Evolutionary conservation across 495 filamentous ascomycete genomes (phyloP), one percentile per base, ranked within the genome.

Genomic region (Penicillium silybi): DNA sequence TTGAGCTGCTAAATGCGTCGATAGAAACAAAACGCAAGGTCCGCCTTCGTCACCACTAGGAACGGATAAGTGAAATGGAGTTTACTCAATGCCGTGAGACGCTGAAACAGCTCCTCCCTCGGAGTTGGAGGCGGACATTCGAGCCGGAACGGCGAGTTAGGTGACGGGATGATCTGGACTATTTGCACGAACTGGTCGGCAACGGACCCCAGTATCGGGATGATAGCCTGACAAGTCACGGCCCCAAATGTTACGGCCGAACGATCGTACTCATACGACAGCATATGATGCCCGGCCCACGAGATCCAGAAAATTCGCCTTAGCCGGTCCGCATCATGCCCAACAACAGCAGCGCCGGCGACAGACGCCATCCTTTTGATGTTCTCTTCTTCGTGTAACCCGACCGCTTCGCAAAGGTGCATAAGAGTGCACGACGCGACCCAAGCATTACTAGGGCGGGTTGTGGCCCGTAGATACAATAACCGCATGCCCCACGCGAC

Each of bases 381-480:
- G 44, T 54, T 69, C 26, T 44, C 63, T 58, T 69, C 66, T 22
- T 65, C 42, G 32, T 69, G 61, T 7, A 69, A 19, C 29, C 29
- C 29, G 4, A 32, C 8, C 10, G 4, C 29, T 32, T 32, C 29
- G 11, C 57, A 66, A 11, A 64, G 64, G 29, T 70, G 64, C 64
- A 70, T 70, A 0, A 23, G 48, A 0, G 67, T 70, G 48, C 67
- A 70, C 1, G 67, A 70, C 6, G 67, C 64, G 37, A 70, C 58
- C 67, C 67, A 70, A n/a, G 67, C 62, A 60, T 63, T 64, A 41
- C 44, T 63, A 2, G 67, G 67, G 1, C 67, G 62, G 37, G 67
- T 64, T 16, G 67, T 70, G 15, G 67, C 64, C 18, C 67, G 60
- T 8, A 70, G 52, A 25, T 70, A 70, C 42, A 70, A 27, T n/a